Percentiles rank a stretch among this genome's conserved stretches.
These are phyloP conservation scores for Fusarium sp. DNA, from an alignment of 2,329 filamentous ascomycete species.

Conservation along the genomic window DNA sequence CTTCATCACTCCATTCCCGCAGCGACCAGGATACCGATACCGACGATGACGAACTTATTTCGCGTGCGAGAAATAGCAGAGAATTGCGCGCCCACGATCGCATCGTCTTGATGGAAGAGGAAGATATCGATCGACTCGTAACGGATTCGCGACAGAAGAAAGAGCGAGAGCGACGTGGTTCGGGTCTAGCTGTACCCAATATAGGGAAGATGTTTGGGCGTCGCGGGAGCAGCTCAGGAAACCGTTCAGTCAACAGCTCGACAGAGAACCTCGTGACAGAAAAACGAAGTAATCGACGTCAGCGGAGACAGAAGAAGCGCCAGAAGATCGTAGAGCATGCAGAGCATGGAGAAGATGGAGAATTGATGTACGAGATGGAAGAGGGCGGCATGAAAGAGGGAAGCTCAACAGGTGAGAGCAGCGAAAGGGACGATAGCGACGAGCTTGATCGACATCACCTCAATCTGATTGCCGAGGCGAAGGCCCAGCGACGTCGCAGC, in stretches of 20 bases:
- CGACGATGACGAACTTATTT: constrained; percentile 78
- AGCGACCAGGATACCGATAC: constrained; percentile 81
- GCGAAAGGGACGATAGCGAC: constrained; percentile 70
- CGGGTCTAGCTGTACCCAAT: constrained; percentile 63
- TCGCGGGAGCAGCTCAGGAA: constrained; percentile 53
- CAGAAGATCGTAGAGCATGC: constrained; percentile 65
- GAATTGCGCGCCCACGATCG: constrained; percentile 78
- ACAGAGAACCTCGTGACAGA: constrained; percentile 63
- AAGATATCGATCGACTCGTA: constrained; percentile 74
- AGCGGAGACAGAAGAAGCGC: constrained; percentile 65
- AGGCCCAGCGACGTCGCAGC: constrained; percentile 62
- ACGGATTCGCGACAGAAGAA: constrained; percentile 63
- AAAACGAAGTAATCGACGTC: constrained; percentile 62
- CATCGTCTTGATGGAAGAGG: constrained; percentile 79
- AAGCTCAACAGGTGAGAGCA: constrained; percentile 72
- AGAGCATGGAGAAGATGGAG: constrained; percentile 74
- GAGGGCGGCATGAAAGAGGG: constrained; percentile 78
- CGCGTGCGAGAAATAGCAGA: constrained; percentile 73
- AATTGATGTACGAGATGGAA: constrained; percentile 92
- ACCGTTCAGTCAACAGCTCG: constrained; percentile 56
- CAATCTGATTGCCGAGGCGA: constrained; percentile 61
- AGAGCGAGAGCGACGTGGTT: constrained; percentile 64
- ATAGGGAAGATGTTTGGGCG: constrained; percentile 61
- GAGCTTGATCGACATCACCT: constrained; percentile 67
- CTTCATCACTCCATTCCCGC: constrained; percentile 72